A percentile compares a stretch with the other conserved stretches of the same genome.
Conservation (phyloP, 169 alveolate genomes). For the Hammondia hammondi region DNA sequence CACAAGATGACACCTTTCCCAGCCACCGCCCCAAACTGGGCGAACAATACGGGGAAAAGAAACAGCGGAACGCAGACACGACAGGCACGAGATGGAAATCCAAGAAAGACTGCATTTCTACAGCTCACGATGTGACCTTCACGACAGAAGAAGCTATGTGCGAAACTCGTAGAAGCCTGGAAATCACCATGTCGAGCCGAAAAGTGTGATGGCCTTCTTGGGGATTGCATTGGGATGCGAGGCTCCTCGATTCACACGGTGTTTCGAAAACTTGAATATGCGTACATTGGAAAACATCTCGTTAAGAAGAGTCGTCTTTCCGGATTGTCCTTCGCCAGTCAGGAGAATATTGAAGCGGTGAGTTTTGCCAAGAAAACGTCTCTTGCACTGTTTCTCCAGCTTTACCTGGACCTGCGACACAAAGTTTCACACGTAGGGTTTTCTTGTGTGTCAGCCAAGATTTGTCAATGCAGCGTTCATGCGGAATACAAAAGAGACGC, state of each 20-base stretch:
- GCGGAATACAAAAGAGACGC: neutral
- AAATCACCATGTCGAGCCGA: no score
- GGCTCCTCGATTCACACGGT: no score
- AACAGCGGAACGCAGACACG: no score
- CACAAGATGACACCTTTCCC: neutral
- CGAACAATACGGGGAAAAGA: neutral
- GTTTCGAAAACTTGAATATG: no score
- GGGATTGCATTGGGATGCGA: no score
- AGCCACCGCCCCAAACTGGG: neutral
- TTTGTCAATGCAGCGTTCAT: no score
- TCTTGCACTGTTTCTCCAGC: slow-evolving; percentile 41
- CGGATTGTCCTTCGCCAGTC: neutral
- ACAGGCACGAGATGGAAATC: no score
- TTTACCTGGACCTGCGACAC: slow-evolving; percentile 15
- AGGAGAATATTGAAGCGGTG: slow-evolving; percentile 18
- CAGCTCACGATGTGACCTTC: neutral
- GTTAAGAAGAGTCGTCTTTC: slow-evolving; percentile 5
- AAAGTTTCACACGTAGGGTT: no score
- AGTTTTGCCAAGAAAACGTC: neutral
- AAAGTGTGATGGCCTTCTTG: no score
- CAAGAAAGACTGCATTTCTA: neutral
- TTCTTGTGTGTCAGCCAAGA: no score
- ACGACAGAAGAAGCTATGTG: no score
- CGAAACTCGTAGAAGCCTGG: no score
- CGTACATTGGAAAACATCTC: neutral